phyloP scores from a whole-genome alignment of 306 rosid species.

The Cucurbita moschata region DNA sequence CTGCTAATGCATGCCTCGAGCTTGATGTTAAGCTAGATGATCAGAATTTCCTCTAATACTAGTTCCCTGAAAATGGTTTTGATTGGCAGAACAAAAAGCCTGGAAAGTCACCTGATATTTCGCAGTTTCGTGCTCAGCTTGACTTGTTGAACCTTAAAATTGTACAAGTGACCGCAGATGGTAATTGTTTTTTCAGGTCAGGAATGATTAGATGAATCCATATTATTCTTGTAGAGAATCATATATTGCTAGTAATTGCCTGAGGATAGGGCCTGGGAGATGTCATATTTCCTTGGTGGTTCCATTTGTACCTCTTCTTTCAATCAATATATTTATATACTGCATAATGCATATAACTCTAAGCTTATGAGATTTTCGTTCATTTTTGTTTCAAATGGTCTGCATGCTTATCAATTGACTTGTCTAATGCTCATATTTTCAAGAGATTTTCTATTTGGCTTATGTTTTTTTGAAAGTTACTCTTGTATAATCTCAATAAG shows the following conservation, averaged over 20 bases:
- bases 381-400: neutral
- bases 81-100: slow-evolving; percentile 45
- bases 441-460: neutral
- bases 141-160: slow-evolving; percentile 53
- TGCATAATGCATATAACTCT: neutral
- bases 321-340: neutral
- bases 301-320: neutral
- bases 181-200: slow-evolving; percentile 87
- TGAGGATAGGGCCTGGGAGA: neutral
- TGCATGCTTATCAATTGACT: neutral
- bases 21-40: neutral
- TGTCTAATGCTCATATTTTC: neutral
- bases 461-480: neutral
- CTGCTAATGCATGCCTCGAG: neutral
- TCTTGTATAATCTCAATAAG: neutral
- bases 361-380: neutral
- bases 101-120: slow-evolving; percentile 34
- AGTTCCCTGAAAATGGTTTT: slow-evolving; percentile 5
- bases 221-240: neutral
- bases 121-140: slow-evolving; percentile 53
- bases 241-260: neutral
- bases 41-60: neutral
- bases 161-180: slow-evolving; percentile 68
- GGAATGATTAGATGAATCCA: slow-evolving; percentile 11
- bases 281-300: neutral